A percentile compares a stretch with the other conserved stretches of the same genome.
These are phyloP conservation scores for Cercospora janseana DNA, from an alignment of 2,329 filamentous ascomycete species.

Conservation along the genomic window DNA sequence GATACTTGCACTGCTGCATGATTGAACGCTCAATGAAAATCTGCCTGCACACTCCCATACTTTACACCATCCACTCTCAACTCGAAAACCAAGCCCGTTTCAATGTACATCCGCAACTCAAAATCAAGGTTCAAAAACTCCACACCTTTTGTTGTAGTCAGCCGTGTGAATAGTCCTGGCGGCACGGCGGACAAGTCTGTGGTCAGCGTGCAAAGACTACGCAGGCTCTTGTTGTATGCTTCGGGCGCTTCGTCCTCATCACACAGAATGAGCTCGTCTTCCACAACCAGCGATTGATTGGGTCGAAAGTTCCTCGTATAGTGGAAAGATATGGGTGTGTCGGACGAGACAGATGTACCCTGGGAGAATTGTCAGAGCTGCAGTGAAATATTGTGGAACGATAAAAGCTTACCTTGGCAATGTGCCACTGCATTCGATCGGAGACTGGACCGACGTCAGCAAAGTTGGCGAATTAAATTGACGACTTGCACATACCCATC, in stretches of 20 bases:
- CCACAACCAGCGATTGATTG: conserved; percentile 72
- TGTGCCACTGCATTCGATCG: conserved; percentile 83
- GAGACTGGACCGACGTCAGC: conserved; percentile 49
- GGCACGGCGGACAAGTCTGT: conserved; percentile 76
- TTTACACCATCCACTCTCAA: conserved; percentile 73
- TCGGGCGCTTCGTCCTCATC: conserved; percentile 66
- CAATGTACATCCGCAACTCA: conserved; percentile 77
- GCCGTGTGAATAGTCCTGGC: conserved; percentile 66
- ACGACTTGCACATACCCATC: conserved; percentile 52
- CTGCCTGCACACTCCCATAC: conserved; percentile 74
- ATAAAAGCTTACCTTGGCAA: conserved; percentile 46
- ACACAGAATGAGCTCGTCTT: conserved; percentile 76
- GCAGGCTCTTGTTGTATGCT: conserved; percentile 51
- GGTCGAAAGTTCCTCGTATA: conserved; percentile 83
- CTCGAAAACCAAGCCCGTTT: conserved; percentile 74
- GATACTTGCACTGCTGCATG: not conserved
- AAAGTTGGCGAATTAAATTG: not conserved
- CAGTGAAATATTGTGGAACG: not conserved
- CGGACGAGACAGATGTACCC: conserved; percentile 73
- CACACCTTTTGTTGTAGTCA: conserved; percentile 75
- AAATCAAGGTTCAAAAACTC: conserved; percentile 83
- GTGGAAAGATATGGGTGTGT: conserved; percentile 74
- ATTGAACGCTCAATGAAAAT: conserved; percentile 59
- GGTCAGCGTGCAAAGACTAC: conserved; percentile 73
- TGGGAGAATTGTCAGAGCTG: conserved; percentile 5